phyloP scores from a whole-genome alignment of 768 basidiomycete genomes.

The Coprinellus micaceus region DNA sequence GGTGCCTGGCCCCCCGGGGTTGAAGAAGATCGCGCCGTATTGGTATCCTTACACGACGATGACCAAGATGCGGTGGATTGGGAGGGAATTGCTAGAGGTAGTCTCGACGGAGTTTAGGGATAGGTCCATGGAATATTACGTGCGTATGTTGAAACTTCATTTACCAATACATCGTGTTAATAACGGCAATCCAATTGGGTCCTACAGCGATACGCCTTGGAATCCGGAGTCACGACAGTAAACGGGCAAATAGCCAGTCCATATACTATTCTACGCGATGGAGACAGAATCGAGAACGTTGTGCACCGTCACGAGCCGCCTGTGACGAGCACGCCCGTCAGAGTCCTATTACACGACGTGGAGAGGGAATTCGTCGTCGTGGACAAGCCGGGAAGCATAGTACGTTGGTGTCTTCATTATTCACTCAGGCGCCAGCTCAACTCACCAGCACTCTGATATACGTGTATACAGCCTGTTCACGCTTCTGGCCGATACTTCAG shows the following conservation, averaged over 20 bases:
- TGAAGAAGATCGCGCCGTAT: slow-evolving; percentile 83
- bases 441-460: slow-evolving; percentile 13
- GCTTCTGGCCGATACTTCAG: slow-evolving; percentile 86
- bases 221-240: slow-evolving; percentile 91
- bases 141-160: slow-evolving; percentile 38
- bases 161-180: background rate
- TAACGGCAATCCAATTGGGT: background rate
- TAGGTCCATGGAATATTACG: slow-evolving; percentile 93
- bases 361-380: slow-evolving; percentile 86
- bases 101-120: slow-evolving; percentile 94
- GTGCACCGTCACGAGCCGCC: slow-evolving; percentile 98
- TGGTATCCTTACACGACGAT: slow-evolving; percentile 93
- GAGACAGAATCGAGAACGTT: slow-evolving; percentile 89
- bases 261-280: slow-evolving; percentile 75
- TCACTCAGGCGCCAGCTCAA: background rate
- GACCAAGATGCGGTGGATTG: slow-evolving; percentile 89
- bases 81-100: slow-evolving; percentile 83
- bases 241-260: slow-evolving; percentile 86
- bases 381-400: slow-evolving; percentile 95
- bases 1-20: slow-evolving; percentile 32
- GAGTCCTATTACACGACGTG: slow-evolving; percentile 72
- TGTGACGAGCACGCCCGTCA: slow-evolving; percentile 78
- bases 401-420: slow-evolving; percentile 49
- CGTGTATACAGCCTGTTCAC: slow-evolving; percentile 77
- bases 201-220: slow-evolving; percentile 56